phyloP scores from a whole-genome alignment of 148 eudicot genomes.

The Tetragonia tetragonoides region DNA sequence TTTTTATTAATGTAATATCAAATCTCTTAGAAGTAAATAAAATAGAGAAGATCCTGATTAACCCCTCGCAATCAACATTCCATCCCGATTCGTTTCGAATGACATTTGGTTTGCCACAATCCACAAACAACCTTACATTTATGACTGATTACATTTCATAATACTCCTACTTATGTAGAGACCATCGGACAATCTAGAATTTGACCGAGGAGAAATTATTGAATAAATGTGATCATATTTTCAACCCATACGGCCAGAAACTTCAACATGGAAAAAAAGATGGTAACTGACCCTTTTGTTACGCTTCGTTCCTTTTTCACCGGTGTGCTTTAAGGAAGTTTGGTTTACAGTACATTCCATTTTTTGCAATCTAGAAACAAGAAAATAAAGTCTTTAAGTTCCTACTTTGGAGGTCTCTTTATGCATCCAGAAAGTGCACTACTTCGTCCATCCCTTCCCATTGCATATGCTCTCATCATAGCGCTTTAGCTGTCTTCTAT shows the following conservation, averaged over 20 bases:
- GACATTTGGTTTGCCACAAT: too few species aligned
- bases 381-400: constrained; percentile 1
- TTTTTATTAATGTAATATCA: too few species aligned
- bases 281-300: constrained; percentile 16
- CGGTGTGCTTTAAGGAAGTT: constrained; percentile 8
- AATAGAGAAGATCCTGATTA: too few species aligned
- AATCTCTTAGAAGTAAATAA: too few species aligned
- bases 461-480: not conserved
- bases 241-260: constrained; percentile 18
- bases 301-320: constrained; percentile 25
- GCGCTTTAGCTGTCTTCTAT: too few species aligned
- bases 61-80: too few species aligned
- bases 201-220: not conserved
- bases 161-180: not conserved
- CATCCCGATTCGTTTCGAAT: too few species aligned
- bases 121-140: too few species aligned
- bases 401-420: constrained; percentile 6
- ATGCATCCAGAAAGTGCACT: constrained; percentile 9
- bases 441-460: constrained; percentile 16
- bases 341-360: not conserved
- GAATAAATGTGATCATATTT: not conserved
- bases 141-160: too few species aligned
- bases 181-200: constrained; percentile 10
- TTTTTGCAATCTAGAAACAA: not conserved
- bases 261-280: constrained; percentile 16